phyloP scores from a whole-genome alignment of 345 rosid species.

The Citrus medica region DNA sequence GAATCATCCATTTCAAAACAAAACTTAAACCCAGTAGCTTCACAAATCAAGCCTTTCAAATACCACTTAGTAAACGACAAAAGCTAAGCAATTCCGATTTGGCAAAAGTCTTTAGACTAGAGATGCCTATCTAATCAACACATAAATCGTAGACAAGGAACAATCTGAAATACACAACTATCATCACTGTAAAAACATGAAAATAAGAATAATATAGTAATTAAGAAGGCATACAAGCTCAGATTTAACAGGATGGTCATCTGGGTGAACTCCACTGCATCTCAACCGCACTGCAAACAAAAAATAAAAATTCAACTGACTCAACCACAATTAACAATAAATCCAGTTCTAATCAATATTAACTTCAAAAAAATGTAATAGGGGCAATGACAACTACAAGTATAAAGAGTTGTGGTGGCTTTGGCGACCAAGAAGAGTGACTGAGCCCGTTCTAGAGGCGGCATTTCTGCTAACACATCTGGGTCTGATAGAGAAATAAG shows the following conservation, averaged over 20 bases:
- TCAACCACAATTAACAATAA: not conserved
- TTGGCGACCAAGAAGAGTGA: slow-evolving; percentile 57
- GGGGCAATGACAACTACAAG: slow-evolving; percentile 33
- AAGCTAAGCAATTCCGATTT: not conserved
- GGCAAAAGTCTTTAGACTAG: not conserved
- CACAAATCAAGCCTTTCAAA: not conserved
- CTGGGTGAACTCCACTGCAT: slow-evolving; percentile 71
- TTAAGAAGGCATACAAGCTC: slow-evolving; percentile 62
- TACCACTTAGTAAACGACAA: not conserved
- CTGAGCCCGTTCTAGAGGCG: slow-evolving; percentile 76
- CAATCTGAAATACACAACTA: not conserved
- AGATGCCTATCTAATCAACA: not conserved
- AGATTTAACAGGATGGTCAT: slow-evolving; percentile 80
- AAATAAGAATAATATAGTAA: not conserved
- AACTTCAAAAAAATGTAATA: not conserved
- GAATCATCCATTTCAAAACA: not conserved
- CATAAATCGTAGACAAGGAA: not conserved
- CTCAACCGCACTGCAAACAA: slow-evolving; percentile 70
- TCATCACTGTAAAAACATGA: not conserved
- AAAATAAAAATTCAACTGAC: not conserved
- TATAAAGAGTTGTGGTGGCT: slow-evolving; percentile 61
- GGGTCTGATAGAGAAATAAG: slow-evolving; percentile 58
- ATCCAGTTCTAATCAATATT: not conserved
- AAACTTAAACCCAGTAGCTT: not conserved
- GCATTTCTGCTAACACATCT: slow-evolving; percentile 57